Base-by-base conservation (phyloP, 2,329 filamentous ascomycete species). In the Orbilia quercus region DNA sequence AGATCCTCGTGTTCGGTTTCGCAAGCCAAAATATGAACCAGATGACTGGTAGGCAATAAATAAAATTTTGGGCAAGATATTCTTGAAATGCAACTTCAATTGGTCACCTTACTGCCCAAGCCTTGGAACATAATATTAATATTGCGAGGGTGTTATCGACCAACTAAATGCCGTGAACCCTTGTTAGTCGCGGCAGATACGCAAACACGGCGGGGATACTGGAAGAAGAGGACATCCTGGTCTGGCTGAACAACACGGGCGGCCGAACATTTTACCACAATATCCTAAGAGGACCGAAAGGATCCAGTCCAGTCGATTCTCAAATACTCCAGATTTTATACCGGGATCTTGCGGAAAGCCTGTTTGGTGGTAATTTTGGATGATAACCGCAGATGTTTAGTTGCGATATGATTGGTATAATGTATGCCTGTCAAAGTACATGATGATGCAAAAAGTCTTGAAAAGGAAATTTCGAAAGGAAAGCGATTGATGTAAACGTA, bases 231-330 rank as follows among this genome's bases (percentile, higher is more conserved):
- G 54, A 18, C 50, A 71, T 51, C 58, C 50, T 59, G 36, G 59
- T 65, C 53, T 65, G 67, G 67, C 59, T 65, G 59, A 72, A 72
- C 67, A 72, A 72, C 67, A 72, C 67, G 67, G 55, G 53, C 48
- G 36, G 25, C 36, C 14, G 36, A 65, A 54, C 47, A 72, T 54
- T 67, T 59, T 72, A 72, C 67, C 67, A 72, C 67, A 65, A 54
- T 22, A 71, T 58, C 65, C 42, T 12, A 53, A 53, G 23, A 14
- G 11, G 16, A 31, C 36, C 36, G 54, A 55, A 71, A 72, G 67
- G 67, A 72, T 72, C 59, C 59, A 65, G 45, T 50, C 65, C 48
- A 51, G 50, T 57, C 40, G 48, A 62, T 62, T 62, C 23, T 71
- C 66, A 69, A 69, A 69, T 60, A 53, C 47, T 50, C 40, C 16